These are phyloP conservation scores for Tricholoma matsutake DNA, from an alignment of 768 basidiomycete genomes.

Conservation along the genomic window DNA sequence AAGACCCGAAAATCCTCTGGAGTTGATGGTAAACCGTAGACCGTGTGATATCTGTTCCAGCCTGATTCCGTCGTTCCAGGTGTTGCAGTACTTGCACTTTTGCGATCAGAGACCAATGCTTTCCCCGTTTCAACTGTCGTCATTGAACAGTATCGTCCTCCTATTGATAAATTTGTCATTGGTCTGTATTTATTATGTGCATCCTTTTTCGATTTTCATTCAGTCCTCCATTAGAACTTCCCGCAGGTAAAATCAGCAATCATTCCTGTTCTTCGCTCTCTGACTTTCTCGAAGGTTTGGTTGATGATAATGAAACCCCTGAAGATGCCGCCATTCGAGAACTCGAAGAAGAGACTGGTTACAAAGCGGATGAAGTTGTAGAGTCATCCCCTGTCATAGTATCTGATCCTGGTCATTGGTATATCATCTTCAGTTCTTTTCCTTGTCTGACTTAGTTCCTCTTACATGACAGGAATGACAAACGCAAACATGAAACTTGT, in stretches of 20 bases:
- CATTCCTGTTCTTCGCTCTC: too few relatives aligned
- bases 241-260: slow-evolving; percentile 26
- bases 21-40: slow-evolving; percentile 64
- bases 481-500: slow-evolving; percentile 92
- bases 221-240: slow-evolving; percentile 29
- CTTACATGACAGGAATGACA: slow-evolving; percentile 68
- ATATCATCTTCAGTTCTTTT: background rate
- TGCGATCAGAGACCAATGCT: slow-evolving; percentile 68
- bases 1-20: slow-evolving; percentile 74
- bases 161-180: slow-evolving; percentile 71
- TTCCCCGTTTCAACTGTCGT: slow-evolving; percentile 79
- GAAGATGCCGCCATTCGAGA: slow-evolving; percentile 84
- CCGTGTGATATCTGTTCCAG: background rate
- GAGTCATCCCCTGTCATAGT: slow-evolving; percentile 63
- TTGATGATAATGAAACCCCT: slow-evolving; percentile 82
- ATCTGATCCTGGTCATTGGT: slow-evolving; percentile 61
- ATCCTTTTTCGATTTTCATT: background rate
- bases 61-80: slow-evolving; percentile 38
- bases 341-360: slow-evolving; percentile 92
- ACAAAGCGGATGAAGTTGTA: slow-evolving; percentile 59
- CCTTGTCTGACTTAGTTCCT: slow-evolving; percentile 3
- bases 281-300: slow-evolving; percentile 49
- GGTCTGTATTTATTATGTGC: slow-evolving; percentile 39
- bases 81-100: slow-evolving; percentile 79
- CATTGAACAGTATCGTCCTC: slow-evolving; percentile 91